Evolutionary conservation across 2,329 filamentous ascomycete species (phyloP), one percentile per base, ranked within the genome.

Genomic region (Monilinia laxa): DNA sequence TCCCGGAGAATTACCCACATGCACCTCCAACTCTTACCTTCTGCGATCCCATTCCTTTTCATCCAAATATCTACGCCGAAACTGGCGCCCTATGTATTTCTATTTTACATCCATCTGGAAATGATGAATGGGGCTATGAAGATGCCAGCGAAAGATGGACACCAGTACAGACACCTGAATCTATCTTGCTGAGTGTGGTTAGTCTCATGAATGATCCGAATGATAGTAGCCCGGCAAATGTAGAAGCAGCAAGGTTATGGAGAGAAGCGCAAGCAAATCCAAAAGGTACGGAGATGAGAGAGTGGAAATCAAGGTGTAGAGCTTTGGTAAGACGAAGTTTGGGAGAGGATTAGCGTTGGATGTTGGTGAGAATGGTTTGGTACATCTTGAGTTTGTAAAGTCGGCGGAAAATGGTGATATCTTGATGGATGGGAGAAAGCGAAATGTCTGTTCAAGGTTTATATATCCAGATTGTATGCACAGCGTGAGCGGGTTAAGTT

Each of bases 71-170:
- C 77, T 98, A 97, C 81, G 81, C 86, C 10, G 20, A 42, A 7
- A 87, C 86, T 76, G 95, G 95, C 74, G 87, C 90, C 71, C 91
- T 99, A 67, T 99, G 95, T 83, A 98, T 99, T 78, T 96, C 91
- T 54, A 99, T 99, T 80, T 84, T 99, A 53, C 95, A 99, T 78
- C 91, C 94, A 16, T 94, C 95, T 5, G 93, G 92, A 80, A 93
- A 97, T 75, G 95, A 99, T 76, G 88, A 91, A 76, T 95, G 91
- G 79, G 94, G 94, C 64, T 99, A 99, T 81, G 95, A 99, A 79
- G 85, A 86, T 35, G 93, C 93, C 20, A 84, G 87, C 40, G 95
- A 99, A 83, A 87, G 95, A 68, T 99, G 95, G 95, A 91, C 86
- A 68, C 95, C 95, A 38, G 94, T 98, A 2, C 95, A 98, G 79